Base-by-base conservation (phyloP, 2,329 filamentous ascomycete genomes). In the Colletotrichum cordylinicola region DNA sequence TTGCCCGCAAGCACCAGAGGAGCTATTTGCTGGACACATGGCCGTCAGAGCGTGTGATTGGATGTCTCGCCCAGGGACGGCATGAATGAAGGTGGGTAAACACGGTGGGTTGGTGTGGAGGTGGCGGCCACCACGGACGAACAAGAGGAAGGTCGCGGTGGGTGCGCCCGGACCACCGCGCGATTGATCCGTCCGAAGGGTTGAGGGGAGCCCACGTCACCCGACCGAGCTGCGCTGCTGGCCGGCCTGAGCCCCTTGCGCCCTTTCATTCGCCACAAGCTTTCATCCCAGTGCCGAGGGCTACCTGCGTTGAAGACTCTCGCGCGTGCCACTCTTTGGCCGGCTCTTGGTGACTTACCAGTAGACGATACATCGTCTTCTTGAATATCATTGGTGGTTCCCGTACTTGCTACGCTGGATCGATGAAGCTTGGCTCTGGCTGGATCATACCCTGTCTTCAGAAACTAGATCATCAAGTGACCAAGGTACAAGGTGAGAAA, bases 1-100 rank as follows among this genome's bases (percentile, higher is more conserved):
- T 56, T 35, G 43, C 67, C 33, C 33, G 67, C 35, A 39, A 65
- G 24, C 39, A 29, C 29, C 68, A 67, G 55, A 37, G 48, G 43
- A 55, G 35, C 37, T 35, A n/a, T 29, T 33, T 33, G 69, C 52
- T 72, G 24, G 24, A 37, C 72, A 72, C 73, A 72, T 73, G 56
- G 37, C 35, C 62, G 16, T 58, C 43, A 10, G 27, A 56, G 62
- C 69, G 56, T 72, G 33, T 58, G 69, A 75, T 75, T 75, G 55
- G 73, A 52, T 73, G 55, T 75, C 62, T 62, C 33, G 39, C 10
- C 39, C 62, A 68, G 73, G 37, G n/a, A 21, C 73, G 69, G 33
- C 37, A 61, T n/a, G 43, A 58, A 58, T 33, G 33, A 35, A 27
- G 65, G 29, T 56, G 31, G 48, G 13, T 12, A 16, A 48, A 58